These are phyloP conservation scores for Saraca asoca DNA, from an alignment of 331 rosid genomes.

Conservation along the genomic window DNA sequence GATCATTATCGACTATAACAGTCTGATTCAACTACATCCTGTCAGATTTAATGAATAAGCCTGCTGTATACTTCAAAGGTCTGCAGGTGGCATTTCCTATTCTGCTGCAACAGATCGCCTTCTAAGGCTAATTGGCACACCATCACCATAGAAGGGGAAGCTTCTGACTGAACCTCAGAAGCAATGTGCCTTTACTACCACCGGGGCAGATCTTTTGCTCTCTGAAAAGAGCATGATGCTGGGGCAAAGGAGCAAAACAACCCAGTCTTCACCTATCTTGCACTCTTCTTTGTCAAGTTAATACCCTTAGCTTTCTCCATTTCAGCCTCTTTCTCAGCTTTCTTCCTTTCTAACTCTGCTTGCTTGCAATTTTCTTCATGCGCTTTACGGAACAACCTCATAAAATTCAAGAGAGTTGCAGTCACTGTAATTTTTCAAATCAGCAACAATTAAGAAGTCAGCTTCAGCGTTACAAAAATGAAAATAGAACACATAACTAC, in stretches of 20 bases:
- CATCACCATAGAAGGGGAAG: constrained; percentile 33
- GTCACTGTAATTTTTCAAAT: constrained; percentile 71
- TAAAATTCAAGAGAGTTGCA: constrained; percentile 72
- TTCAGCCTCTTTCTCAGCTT: constrained; percentile 90
- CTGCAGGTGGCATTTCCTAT: constrained; percentile 38
- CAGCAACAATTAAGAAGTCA: constrained; percentile 38
- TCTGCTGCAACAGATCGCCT: constrained; percentile 43
- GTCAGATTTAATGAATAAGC: constrained; percentile 53
- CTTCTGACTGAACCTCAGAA: constrained; percentile 41
- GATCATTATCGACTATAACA: constrained; percentile 35
- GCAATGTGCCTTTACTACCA: constrained; percentile 36
- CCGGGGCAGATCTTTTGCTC: constrained; percentile 42
- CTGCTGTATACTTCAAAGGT: constrained; percentile 40
- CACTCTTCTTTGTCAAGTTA: constrained; percentile 66
- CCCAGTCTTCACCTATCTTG: constrained; percentile 55
- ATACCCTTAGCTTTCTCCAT: constrained; percentile 92
- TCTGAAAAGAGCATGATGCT: constrained; percentile 43
- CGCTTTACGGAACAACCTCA: constrained; percentile 87
- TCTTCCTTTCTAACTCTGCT: constrained; percentile 92
- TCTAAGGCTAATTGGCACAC: constrained; percentile 46
- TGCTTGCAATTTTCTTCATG: constrained; percentile 91
- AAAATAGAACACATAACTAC: constrained; percentile 22
- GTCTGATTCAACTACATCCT: constrained; percentile 39
- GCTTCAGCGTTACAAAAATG: neutral
- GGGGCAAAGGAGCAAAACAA: constrained; percentile 43